Evolutionary conservation across 371 early-diverging fungal genomes (phyloP), one percentile per base, ranked within the genome.

Genomic region (Mucor lusitanicus): DNA sequence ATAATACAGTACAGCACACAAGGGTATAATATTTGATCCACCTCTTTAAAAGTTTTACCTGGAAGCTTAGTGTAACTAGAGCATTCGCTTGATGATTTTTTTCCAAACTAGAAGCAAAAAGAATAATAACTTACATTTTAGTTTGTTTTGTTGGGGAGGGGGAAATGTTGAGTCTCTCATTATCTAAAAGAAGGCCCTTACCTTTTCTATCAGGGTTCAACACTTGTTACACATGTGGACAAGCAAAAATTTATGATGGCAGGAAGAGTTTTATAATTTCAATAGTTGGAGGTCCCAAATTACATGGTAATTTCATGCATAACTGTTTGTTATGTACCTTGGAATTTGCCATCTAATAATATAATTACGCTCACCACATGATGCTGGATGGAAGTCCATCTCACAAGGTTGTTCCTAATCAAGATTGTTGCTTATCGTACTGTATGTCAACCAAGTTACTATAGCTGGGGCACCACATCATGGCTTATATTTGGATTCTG

Each of bases 131-230:
- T 6, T 7, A 44, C 44, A 44, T 44, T 44, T 44, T 44, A 44
- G 44, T 19, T n/a, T 19, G 19, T 44, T 37, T 50, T 25, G 50
- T 50, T 50, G 50, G 50, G 50, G 23, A n/a, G 15, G 1, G 13
- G 30, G n/a, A 48, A 3, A 5, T 42, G 15, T 42, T 44, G 44
- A 44, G 19, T 50, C 9, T 9, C 23, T 21, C 50, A 50, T 50
- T 50, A 25, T 25, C 50, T 25, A 25, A 25, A 25, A 46, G 37
- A 46, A 21, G 50, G 9, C 50, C 50, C 25, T 50, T 23, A 50
- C 50, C 50, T 50, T 50, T 50, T 50, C 50, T 50, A 50, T 50
- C 50, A 50, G 50, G 50, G 50, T 50, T 50, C 50, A 50, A 50
- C 25, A 25, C 25, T 12, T 23, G 50, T 50, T 50, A 50, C 50